Evolutionary conservation across 169 alveolate genomes (phyloP), one percentile per base, ranked within the genome.

Genomic region (Plasmodium falciparum): DNA sequence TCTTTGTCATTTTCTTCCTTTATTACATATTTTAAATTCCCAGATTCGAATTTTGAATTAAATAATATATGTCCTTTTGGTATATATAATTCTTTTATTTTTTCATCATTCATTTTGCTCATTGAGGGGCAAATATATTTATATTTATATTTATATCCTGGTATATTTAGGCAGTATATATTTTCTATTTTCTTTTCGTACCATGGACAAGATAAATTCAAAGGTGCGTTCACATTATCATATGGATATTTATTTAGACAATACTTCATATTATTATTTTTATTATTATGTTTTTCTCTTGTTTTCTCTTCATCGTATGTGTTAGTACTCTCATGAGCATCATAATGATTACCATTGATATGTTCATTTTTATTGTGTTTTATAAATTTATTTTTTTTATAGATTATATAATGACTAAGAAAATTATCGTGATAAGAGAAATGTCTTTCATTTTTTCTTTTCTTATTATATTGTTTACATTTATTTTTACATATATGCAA

Each of bases 1-100:
- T 83, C 86, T 61, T 67, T 70, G 17, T 69, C 43, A 49, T 83
- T 69, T 29, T 83, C 86, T 7, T 33, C 45, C 29, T 83, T 83
- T 33, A 83, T 13, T 7, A 49, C 91, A 72, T 70, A 83, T 33
- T 69, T 62, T 29, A 83, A 70, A 20, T 83, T 83, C 7, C 56
- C 85, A 47, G 86, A 69, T 70, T 83, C 91, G 33, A 83, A 69
- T 83, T 83, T 83, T 2, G 91, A 54, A 17, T 83, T 70, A 20
- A 83, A 83, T 7, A 69, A 22, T 8, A 83, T 56, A 17, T 26
- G 49, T 1, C 24, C n/a, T 24, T 69, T 43, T 0, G 73, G 56
- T 3, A 83, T 15, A 2, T 58, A 26, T 22, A 70, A 33, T 15
- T 56, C 74, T 72, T 33, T 83, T 6, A 58, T 20, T n/a, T 43